phyloP scores from a whole-genome alignment of 2,329 filamentous ascomycete genomes.

The Colletotrichum sidae region DNA sequence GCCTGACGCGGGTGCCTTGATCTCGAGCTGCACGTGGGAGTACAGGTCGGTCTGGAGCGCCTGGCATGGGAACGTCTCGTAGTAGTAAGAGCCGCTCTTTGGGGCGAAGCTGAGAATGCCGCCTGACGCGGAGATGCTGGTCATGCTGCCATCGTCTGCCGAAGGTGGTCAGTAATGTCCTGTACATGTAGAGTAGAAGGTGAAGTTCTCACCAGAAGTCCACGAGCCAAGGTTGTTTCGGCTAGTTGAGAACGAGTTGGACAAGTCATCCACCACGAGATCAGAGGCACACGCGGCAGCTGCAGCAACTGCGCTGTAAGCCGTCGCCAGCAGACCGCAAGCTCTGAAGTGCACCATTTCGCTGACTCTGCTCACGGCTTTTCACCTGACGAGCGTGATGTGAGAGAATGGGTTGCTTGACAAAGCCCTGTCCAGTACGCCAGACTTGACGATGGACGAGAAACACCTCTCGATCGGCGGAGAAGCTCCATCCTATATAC shows the following conservation, averaged over 20 bases:
- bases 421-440: too few species aligned
- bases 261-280: constrained; percentile 49
- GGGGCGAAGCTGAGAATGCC: constrained; percentile 63
- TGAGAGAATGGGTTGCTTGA: too few species aligned
- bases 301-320: constrained; percentile 34
- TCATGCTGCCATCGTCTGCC: constrained; percentile 62
- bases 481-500: too few species aligned
- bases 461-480: too few species aligned
- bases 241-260: constrained; percentile 45
- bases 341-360: constrained; percentile 38
- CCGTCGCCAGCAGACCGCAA: constrained; percentile 34
- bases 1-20: constrained; percentile 40
- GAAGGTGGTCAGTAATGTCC: constrained; percentile 11
- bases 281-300: constrained; percentile 43
- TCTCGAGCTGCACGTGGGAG: constrained; percentile 52
- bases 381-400: neutral
- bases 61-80: constrained; percentile 63
- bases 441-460: too few species aligned
- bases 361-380: neutral
- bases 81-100: constrained; percentile 62
- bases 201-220: constrained; percentile 48
- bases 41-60: constrained; percentile 58
- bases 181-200: neutral
- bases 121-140: constrained; percentile 51
- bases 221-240: constrained; percentile 49